Evolutionary conservation across 2,329 filamentous ascomycete genomes (phyloP), one percentile per base, ranked within the genome.

Genomic region (Aquanectria penicillioides): DNA sequence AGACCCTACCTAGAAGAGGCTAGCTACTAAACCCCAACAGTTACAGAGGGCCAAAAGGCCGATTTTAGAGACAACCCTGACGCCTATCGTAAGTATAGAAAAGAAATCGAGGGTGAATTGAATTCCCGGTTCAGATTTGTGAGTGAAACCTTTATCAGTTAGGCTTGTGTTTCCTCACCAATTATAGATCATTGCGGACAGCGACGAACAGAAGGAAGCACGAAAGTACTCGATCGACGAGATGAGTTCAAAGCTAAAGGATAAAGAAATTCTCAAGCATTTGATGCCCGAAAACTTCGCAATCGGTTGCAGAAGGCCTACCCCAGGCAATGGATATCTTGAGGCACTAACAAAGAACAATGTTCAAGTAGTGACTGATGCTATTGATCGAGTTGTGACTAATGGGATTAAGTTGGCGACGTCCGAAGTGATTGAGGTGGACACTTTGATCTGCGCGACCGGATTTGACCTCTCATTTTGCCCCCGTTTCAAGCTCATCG

Each of bases 381-480:
- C 10, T 3, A 58, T 61, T 11, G 43, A 13, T 7, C 13, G 28
- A 9, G 15, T 61, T n/a, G 26, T 12, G 7, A 5, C 25, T 0
- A 12, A 34, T 5, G 58, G 54, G 3, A 34, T 61, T 8, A n/a
- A 18, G 3, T 17, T 43, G 5, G 8, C 12, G 3, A 22, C 22
- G 9, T 41, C 38, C 3, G 41, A 58, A 10, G 3, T 50, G 6
- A 9, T 57, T 15, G 25, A 58, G 26, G 13, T 59, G 2, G 57
- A 59, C 18, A 28, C 36, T 10, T 12, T 59, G 10, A 43, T 57
- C 6, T 60, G 57, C 10, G 57, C 51, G 9, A 54, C 56, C 6
- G 50, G 56, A 2, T 61, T 61, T 23, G 49, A 58, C n/a, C 22
- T 54, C 3, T 57, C 58, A 8, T 61, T 49, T 22, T 33, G 29